phyloP scores from a whole-genome alignment of 805 yeast genomes.

The Candida germanica region DNA sequence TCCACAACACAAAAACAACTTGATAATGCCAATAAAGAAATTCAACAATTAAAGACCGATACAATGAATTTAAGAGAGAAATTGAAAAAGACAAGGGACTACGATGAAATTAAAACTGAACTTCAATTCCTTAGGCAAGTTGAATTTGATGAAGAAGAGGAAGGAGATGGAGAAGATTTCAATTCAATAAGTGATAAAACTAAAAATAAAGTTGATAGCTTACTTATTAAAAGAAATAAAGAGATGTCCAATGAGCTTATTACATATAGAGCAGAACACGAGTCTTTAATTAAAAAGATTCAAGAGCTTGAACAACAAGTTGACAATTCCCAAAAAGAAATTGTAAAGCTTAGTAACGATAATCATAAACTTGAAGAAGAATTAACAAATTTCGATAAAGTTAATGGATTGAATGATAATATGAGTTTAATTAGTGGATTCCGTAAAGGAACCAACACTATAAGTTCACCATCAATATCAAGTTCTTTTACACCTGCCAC shows the following conservation, averaged over 20 bases:
- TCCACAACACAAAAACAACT: slow-evolving; percentile 30
- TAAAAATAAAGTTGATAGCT: slow-evolving; percentile 45
- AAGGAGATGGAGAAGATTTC: slow-evolving; percentile 28
- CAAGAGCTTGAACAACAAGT: slow-evolving; percentile 38
- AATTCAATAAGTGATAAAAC: slow-evolving; percentile 36
- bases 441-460: slow-evolving; percentile 13
- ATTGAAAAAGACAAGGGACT: slow-evolving; percentile 56
- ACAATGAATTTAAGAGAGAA: slow-evolving; percentile 47
- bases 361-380: slow-evolving; percentile 74
- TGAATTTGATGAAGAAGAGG: slow-evolving; percentile 59
- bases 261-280: slow-evolving; percentile 58
- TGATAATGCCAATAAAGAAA: slow-evolving; percentile 44
- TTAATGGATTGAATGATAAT: slow-evolving; percentile 49
- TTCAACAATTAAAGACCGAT: slow-evolving; percentile 48
- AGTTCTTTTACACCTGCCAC: slow-evolving; percentile 10
- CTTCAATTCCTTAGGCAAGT: slow-evolving; percentile 68
- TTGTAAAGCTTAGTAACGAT: slow-evolving; percentile 40
- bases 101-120: slow-evolving; percentile 78
- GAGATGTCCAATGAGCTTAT: slow-evolving; percentile 69
- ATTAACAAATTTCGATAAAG: slow-evolving; percentile 54
- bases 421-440: slow-evolving; percentile 66
- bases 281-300: slow-evolving; percentile 41
- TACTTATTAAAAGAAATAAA: slow-evolving; percentile 67
- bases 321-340: slow-evolving; percentile 29
- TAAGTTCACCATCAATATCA: slow-evolving; percentile 1